Evolutionary conservation across 2,329 filamentous ascomycete genomes (phyloP).

Genomic region (Teratosphaeria viscida): DNA sequence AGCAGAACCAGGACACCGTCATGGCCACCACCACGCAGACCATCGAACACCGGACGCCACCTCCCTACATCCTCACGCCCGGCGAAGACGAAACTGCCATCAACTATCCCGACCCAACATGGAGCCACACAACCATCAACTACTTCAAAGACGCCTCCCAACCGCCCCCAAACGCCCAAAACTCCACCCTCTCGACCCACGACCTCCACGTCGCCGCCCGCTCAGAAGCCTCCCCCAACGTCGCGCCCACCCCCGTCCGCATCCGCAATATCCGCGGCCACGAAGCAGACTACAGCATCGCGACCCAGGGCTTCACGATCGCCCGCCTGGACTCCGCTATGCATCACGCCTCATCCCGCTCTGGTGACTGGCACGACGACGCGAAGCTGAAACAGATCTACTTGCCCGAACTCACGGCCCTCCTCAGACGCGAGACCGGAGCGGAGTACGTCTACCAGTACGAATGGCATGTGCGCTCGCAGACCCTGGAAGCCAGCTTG

Average conservation of each 20-base stretch:
- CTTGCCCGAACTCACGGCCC: constrained; percentile 6
- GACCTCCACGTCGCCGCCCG: constrained; percentile 6
- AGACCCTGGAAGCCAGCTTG: constrained; percentile 7
- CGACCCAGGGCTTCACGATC: constrained; percentile 8
- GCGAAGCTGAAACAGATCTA: constrained; percentile 6
- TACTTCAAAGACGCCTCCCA: constrained; percentile 7
- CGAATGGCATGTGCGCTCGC: constrained; percentile 8
- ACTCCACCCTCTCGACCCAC: constrained; percentile 7
- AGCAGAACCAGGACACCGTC: background rate
- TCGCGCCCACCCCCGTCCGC: constrained; percentile 4
- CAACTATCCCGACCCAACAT: constrained; percentile 3
- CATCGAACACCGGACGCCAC: background rate
- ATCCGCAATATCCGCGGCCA: constrained; percentile 9
- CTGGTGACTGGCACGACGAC: constrained; percentile 3
- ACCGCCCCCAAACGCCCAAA: constrained; percentile 1
- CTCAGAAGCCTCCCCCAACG: constrained; percentile 7
- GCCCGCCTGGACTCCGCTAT: background rate
- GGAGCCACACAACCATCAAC: constrained; percentile 7
- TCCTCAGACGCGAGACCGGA: constrained; percentile 8
- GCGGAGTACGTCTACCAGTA: constrained; percentile 7
- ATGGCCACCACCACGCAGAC: background rate
- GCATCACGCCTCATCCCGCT: background rate
- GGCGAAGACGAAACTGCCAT: background rate
- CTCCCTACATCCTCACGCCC: background rate
- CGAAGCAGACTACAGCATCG: constrained; percentile 4